A percentile compares a stretch with the other conserved stretches of the same genome.
Conservation (phyloP, 306 rosid species). For the Oxytropis ochrocephala region DNA sequence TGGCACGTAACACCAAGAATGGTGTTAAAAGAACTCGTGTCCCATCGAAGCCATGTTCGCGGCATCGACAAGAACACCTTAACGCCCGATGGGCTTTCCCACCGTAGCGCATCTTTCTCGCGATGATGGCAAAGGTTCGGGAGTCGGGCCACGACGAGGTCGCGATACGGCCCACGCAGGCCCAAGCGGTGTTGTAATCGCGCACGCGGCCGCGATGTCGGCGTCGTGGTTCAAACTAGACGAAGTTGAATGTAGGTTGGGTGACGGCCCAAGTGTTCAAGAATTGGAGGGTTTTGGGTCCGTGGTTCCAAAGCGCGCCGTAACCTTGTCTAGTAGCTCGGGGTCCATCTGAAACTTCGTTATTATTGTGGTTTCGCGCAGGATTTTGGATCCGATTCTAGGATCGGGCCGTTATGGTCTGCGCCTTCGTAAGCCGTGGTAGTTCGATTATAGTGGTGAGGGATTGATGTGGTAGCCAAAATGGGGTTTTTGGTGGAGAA, state of each 20-base stretch:
- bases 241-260: constrained; percentile 45
- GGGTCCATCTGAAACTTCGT: constrained; percentile 42
- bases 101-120: constrained; percentile 66
- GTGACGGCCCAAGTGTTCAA: constrained; percentile 52
- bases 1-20: constrained; percentile 64
- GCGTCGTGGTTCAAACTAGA: constrained; percentile 60
- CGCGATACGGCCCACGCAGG: constrained; percentile 45
- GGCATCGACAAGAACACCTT: constrained; percentile 61
- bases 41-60: constrained; percentile 57
- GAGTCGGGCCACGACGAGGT: constrained; percentile 56
- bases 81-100: constrained; percentile 79
- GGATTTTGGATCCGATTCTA: constrained; percentile 44
- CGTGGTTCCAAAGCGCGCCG: constrained; percentile 80
- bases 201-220: constrained; percentile 77
- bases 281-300: constrained; percentile 75
- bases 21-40: constrained; percentile 57
- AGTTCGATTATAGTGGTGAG: constrained; percentile 7
- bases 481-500: too few relatives aligned
- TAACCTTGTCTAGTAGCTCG: constrained; percentile 47
- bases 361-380: constrained; percentile 25
- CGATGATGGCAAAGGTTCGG: constrained; percentile 66
- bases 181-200: constrained; percentile 64
- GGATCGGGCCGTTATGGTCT: constrained; percentile 33
- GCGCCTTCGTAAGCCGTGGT: constrained; percentile 8
- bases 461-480: neutral